Evolutionary conservation across 2,329 filamentous ascomycete genomes (phyloP).

Genomic region (Albifimbria verrucaria): DNA sequence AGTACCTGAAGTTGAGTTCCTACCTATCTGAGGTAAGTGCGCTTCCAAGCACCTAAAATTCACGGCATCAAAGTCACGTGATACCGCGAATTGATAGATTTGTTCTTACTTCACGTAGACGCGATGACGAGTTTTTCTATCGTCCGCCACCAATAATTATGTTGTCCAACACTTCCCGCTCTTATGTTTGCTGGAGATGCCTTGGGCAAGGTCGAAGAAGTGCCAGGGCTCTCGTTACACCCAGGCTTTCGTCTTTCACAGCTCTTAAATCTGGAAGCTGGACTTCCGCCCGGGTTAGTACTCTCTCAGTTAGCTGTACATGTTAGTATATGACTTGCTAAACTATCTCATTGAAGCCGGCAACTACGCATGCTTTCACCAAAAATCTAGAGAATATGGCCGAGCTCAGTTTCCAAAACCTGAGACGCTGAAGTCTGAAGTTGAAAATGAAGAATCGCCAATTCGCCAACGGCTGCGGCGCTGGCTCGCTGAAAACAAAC

Average conservation of each 20-base stretch:
- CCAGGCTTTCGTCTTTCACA: slow-evolving; percentile 7
- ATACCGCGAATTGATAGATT: background rate
- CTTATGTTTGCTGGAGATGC: slow-evolving; percentile 31
- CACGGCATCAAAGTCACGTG: background rate
- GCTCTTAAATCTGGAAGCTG: background rate
- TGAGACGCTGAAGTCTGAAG: no score
- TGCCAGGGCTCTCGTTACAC: background rate
- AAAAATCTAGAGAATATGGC: no score
- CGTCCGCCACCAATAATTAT: background rate
- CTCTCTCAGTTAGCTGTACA: no score
- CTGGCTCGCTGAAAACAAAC: no score
- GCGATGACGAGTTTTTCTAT: background rate
- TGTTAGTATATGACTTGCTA: no score
- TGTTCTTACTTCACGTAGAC: no score
- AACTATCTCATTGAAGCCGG: no score
- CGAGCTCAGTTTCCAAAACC: no score
- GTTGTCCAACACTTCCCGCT: background rate
- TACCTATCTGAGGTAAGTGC: background rate
- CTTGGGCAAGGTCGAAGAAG: slow-evolving; percentile 13
- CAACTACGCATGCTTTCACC: no score
- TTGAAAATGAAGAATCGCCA: no score
- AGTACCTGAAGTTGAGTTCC: background rate
- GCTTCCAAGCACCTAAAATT: no score
- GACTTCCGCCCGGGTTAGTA: background rate
- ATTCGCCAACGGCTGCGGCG: no score